phyloP scores from a whole-genome alignment of 129 eudicot species.

The Arctium lappa region DNA sequence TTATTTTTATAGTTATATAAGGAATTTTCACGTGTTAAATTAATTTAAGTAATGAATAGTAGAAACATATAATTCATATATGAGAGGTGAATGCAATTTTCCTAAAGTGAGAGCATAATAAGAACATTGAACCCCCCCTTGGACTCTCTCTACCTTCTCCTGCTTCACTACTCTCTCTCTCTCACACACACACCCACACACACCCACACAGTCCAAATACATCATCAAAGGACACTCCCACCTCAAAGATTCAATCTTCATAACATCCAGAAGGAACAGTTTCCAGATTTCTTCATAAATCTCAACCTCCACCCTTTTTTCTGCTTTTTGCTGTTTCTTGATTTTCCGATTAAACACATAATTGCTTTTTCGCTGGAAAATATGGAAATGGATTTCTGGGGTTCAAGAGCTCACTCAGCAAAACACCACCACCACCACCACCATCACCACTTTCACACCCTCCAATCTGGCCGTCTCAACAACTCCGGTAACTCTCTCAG shows the following conservation, averaged over 20 bases:
- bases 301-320: background rate
- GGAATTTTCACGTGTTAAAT: background rate
- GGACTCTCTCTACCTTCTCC: constrained; percentile 14
- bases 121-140: constrained; percentile 21
- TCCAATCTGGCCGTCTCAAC: constrained; percentile 32
- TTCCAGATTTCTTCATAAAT: background rate
- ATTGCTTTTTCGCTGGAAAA: constrained; percentile 11
- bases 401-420: constrained; percentile 53
- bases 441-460: constrained; percentile 22
- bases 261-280: constrained; percentile 10
- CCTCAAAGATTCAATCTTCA: constrained; percentile 32
- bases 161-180: background rate
- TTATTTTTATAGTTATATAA: background rate
- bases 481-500: constrained; percentile 37
- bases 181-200: constrained; percentile 20
- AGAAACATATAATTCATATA: background rate
- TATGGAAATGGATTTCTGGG: constrained; percentile 72
- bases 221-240: constrained; percentile 23
- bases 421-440: constrained; percentile 33
- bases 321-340: constrained; percentile 14
- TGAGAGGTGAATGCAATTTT: background rate
- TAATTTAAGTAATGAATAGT: background rate
- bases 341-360: background rate
- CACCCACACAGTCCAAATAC: constrained; percentile 4
- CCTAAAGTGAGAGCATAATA: constrained; percentile 1